Conservation (phyloP, 306 rosid species). For the Arachis stenosperma region DNA sequence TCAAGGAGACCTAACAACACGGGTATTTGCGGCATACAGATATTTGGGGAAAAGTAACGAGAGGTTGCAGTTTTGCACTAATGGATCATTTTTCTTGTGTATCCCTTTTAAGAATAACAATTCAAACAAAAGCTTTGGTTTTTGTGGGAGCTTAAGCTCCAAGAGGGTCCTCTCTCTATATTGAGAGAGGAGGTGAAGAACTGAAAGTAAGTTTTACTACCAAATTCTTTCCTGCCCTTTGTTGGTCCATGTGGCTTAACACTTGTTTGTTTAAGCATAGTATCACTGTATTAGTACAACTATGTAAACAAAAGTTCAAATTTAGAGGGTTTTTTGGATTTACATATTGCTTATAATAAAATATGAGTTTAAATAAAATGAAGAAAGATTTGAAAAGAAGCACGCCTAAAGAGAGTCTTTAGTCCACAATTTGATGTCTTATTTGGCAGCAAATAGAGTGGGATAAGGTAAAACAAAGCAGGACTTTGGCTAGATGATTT, state of each 20-base stretch:
- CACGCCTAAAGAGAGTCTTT: neutral
- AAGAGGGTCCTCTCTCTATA: neutral
- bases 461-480: constrained; percentile 12
- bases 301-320: neutral
- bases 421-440: neutral
- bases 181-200: neutral
- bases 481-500: neutral
- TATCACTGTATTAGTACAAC: neutral
- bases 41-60: neutral
- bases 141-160: neutral
- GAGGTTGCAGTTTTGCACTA: neutral
- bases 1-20: neutral
- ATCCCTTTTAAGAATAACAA: neutral
- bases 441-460: constrained; percentile 6
- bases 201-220: neutral
- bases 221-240: neutral
- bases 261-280: neutral
- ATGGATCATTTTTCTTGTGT: neutral
- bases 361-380: neutral
- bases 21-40: neutral
- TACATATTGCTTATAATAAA: neutral
- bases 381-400: neutral
- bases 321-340: neutral
- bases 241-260: neutral
- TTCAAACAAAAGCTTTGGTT: neutral